phyloP scores from a whole-genome alignment of 805 yeast species.

The Saccharomycopsis sp. region DNA sequence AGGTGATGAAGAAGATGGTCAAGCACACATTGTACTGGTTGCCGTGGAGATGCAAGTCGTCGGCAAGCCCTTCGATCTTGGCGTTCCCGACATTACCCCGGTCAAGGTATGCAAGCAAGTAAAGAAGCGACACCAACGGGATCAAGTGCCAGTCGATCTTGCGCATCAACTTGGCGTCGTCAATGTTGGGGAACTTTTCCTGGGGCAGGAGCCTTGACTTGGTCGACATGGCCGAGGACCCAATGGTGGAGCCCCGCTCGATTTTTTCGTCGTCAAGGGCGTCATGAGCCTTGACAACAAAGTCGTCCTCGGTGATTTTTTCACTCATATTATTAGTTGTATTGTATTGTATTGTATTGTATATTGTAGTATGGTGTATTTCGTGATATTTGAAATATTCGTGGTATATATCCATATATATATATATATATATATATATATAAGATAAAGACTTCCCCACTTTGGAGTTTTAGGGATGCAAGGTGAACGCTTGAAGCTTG shows the following conservation, averaged over 20 bases:
- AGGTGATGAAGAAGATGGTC: constrained; percentile 34
- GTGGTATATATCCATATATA: too few species aligned
- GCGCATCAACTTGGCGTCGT: constrained; percentile 23
- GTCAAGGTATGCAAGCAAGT: constrained; percentile 28
- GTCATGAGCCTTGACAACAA: constrained; percentile 6
- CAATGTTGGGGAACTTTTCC: constrained; percentile 14
- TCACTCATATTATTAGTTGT: too few species aligned
- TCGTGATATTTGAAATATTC: too few species aligned
- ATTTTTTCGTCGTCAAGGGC: constrained; percentile 1
- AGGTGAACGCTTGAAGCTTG: too few species aligned
- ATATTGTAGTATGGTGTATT: too few species aligned
- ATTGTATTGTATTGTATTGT: too few species aligned
- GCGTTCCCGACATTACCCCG: constrained; percentile 31
- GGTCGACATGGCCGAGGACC: background rate
- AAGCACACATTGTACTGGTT: constrained; percentile 35
- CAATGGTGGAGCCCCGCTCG: background rate
- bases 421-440: too few species aligned
- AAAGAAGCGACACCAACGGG: constrained; percentile 26
- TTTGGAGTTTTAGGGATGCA: too few species aligned
- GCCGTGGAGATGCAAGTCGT: constrained; percentile 30
- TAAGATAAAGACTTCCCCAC: too few species aligned
- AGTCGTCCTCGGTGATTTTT: too few species aligned
- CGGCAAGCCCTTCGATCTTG: constrained; percentile 27
- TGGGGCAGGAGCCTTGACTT: constrained; percentile 4
- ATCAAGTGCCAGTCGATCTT: constrained; percentile 25